Evolutionary conservation across 164 flowering plant genomes (phyloP).

Genomic region (Magnolia sinica): DNA sequence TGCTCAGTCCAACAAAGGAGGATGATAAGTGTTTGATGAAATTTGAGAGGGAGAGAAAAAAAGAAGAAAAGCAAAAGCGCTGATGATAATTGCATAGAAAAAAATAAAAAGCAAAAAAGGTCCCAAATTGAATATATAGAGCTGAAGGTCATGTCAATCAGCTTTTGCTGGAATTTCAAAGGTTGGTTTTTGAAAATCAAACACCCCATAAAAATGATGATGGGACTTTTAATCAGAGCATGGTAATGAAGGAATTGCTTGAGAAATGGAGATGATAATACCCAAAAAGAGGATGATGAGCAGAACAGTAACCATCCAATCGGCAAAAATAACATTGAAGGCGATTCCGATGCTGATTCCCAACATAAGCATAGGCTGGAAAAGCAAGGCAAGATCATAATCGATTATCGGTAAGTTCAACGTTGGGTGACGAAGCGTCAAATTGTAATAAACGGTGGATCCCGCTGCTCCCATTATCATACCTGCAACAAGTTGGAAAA

Average conservation of each 20-base stretch:
- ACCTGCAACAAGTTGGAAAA: conserved; percentile 25
- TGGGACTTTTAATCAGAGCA: not conserved
- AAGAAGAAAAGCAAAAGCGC: too few species aligned
- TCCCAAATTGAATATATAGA: too few species aligned
- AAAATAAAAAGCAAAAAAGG: too few species aligned
- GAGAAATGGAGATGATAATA: conserved; percentile 11
- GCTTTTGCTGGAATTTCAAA: not conserved
- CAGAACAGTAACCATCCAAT: conserved; percentile 65
- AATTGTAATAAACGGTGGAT: conserved; percentile 49
- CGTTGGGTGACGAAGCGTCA: conserved; percentile 50
- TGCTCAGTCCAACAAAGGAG: too few species aligned
- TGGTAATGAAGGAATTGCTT: not conserved
- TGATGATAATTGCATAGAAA: too few species aligned
- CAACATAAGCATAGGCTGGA: conserved; percentile 66
- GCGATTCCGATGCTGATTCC: conserved; percentile 64
- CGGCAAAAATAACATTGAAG: conserved; percentile 56
- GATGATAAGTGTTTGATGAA: too few species aligned
- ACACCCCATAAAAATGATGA: not conserved
- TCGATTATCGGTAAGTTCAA: conserved; percentile 55
- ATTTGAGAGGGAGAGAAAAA: too few species aligned
- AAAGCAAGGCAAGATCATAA: conserved; percentile 54
- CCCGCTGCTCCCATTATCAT: conserved; percentile 65
- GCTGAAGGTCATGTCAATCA: too few species aligned
- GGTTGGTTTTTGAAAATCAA: not conserved
- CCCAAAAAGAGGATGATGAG: conserved; percentile 54